phyloP scores from a whole-genome alignment of 495 filamentous ascomycete species.

The Glarea lozoyensis region DNA sequence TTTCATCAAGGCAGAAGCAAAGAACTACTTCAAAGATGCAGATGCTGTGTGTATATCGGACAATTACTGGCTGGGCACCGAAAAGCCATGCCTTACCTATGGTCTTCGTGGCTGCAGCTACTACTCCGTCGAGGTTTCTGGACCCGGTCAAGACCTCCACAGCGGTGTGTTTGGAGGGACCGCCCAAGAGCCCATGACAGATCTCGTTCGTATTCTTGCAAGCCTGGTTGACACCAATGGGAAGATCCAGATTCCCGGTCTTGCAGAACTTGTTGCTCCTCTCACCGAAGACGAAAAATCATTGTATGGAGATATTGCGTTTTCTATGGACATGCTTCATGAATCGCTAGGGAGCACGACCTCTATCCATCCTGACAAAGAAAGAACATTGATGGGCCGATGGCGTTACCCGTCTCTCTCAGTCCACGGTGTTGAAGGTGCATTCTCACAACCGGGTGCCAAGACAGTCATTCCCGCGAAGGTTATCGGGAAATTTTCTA shows the following conservation, averaged over 20 bases:
- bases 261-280: constrained; percentile 85
- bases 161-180: constrained; percentile 94
- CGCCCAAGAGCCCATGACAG: constrained; percentile 97
- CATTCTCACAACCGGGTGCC: constrained; percentile 85
- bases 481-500: constrained; percentile 95
- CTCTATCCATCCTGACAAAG: constrained; percentile 74
- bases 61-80: constrained; percentile 99
- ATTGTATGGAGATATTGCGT: constrained; percentile 78
- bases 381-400: constrained; percentile 83
- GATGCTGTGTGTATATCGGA: constrained; percentile 98
- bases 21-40: constrained; percentile 85
- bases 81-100: constrained; percentile 97
- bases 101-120: constrained; percentile 97
- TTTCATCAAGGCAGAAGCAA: constrained; percentile 79
- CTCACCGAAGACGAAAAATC: constrained; percentile 76
- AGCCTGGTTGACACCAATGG: constrained; percentile 81
- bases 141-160: constrained; percentile 89
- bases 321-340: constrained; percentile 91
- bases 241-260: constrained; percentile 81
- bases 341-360: constrained; percentile 83
- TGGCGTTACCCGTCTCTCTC: constrained; percentile 93
- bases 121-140: constrained; percentile 80
- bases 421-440: constrained; percentile 94
- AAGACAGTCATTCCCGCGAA: constrained; percentile 99
- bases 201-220: constrained; percentile 71